These are phyloP conservation scores for Naganishia vaughanmartiniae DNA, from an alignment of 768 basidiomycete genomes.

Conservation along the genomic window DNA sequence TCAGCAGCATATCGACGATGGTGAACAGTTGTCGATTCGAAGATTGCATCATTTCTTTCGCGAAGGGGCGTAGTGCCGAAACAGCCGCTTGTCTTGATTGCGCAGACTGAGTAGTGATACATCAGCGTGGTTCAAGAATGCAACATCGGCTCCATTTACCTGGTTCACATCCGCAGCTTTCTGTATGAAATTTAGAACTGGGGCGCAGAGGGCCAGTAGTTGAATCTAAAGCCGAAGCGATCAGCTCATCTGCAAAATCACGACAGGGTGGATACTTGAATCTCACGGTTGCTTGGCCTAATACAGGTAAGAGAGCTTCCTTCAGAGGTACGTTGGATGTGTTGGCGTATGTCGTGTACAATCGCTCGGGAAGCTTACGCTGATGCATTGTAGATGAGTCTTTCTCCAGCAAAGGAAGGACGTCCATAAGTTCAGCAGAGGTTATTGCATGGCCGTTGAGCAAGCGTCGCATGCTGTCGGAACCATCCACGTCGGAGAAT, in stretches of 20 bases:
- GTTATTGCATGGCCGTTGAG: neutral
- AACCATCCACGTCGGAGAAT: neutral
- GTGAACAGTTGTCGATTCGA: neutral
- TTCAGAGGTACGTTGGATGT: conserved; percentile 3
- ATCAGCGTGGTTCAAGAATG: neutral
- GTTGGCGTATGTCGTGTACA: neutral
- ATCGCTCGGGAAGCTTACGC: neutral
- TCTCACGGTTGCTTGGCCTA: conserved; percentile 1
- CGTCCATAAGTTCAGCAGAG: neutral
- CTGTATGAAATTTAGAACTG: neutral
- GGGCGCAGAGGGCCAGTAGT: too few relatives aligned
- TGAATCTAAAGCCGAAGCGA: neutral
- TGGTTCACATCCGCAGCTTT: neutral
- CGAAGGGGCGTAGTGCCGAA: neutral
- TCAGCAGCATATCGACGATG: conserved; percentile 9
- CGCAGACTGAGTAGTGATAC: neutral
- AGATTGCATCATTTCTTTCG: neutral
- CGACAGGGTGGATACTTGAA: neutral
- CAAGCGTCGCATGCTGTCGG: neutral
- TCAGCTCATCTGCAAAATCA: neutral
- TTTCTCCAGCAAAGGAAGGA: neutral
- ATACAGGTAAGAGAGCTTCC: neutral
- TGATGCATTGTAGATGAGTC: neutral
- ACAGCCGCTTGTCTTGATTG: conserved; percentile 20
- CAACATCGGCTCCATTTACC: neutral